A percentile compares a stretch with the other conserved stretches of the same genome.
phyloP scores from a whole-genome alignment of 345 rosid species.

The Microcos paniculata region DNA sequence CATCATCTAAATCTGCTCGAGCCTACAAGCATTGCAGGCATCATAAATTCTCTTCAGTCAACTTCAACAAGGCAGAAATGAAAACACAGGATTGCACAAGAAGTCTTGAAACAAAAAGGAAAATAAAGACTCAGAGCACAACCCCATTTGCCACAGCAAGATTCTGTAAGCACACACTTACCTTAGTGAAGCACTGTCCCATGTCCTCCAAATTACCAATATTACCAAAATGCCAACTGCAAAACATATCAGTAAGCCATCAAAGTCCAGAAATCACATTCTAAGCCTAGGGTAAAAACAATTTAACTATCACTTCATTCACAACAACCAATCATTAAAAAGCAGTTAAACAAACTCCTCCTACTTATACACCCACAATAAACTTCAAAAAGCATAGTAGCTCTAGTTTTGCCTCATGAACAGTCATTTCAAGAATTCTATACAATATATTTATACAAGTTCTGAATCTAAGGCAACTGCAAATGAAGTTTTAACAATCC shows the following conservation, averaged over 20 bases:
- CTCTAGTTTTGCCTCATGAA: neutral
- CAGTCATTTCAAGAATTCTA: neutral
- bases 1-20: slow-evolving; percentile 31
- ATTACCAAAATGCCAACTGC: slow-evolving; percentile 2
- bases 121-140: neutral
- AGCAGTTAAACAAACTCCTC: neutral
- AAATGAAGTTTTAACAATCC: neutral
- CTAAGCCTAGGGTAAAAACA: neutral
- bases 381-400: neutral
- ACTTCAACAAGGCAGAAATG: neutral
- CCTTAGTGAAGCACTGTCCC: slow-evolving; percentile 56
- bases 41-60: neutral
- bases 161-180: slow-evolving; percentile 20
- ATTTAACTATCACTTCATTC: neutral
- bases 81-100: neutral
- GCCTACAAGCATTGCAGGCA: slow-evolving; percentile 31
- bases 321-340: neutral
- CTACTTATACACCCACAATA: neutral
- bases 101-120: neutral
- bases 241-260: neutral
- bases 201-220: slow-evolving; percentile 30
- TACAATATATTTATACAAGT: neutral
- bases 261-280: neutral
- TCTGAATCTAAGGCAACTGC: neutral
- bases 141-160: neutral